These are phyloP conservation scores for Kickxella alabastrina DNA, from an alignment of 192 early-diverging fungal genomes.

Conservation along the genomic window DNA sequence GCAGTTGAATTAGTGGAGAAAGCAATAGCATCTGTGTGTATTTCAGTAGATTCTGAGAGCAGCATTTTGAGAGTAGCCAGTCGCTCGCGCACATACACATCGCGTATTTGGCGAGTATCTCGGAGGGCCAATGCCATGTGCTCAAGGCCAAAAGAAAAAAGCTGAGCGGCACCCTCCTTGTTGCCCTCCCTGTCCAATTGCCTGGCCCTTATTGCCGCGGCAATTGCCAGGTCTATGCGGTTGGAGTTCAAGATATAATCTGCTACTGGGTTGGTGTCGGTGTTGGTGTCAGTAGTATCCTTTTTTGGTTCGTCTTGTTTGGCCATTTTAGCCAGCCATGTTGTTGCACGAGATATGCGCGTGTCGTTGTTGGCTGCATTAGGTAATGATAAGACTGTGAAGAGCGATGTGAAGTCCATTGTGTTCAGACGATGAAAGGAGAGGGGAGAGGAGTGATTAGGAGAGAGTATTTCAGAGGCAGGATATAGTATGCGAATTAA, in stretches of 20 bases:
- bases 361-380: too few species aligned
- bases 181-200: slow-evolving; percentile 32
- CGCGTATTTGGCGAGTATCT: background rate
- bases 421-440: background rate
- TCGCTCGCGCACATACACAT: slow-evolving; percentile 16
- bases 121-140: slow-evolving; percentile 20
- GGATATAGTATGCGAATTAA: too few species aligned
- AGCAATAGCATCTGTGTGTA: background rate
- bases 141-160: slow-evolving; percentile 17
- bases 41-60: slow-evolving; percentile 5
- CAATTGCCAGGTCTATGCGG: slow-evolving; percentile 25
- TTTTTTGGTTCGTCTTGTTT: background rate
- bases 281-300: background rate
- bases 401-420: too few species aligned
- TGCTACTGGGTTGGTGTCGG: background rate
- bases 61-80: slow-evolving; percentile 16
- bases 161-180: slow-evolving; percentile 7
- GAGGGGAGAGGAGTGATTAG: too few species aligned
- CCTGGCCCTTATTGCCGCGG: slow-evolving; percentile 20
- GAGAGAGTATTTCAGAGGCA: too few species aligned
- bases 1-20: too few species aligned
- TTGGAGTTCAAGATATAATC: too few species aligned
- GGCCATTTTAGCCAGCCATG: slow-evolving; percentile 1
- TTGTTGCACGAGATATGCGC: too few species aligned
- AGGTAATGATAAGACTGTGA: background rate